Base-by-base conservation (phyloP, 306 rosid species). In the Cicer chorassanicum region DNA sequence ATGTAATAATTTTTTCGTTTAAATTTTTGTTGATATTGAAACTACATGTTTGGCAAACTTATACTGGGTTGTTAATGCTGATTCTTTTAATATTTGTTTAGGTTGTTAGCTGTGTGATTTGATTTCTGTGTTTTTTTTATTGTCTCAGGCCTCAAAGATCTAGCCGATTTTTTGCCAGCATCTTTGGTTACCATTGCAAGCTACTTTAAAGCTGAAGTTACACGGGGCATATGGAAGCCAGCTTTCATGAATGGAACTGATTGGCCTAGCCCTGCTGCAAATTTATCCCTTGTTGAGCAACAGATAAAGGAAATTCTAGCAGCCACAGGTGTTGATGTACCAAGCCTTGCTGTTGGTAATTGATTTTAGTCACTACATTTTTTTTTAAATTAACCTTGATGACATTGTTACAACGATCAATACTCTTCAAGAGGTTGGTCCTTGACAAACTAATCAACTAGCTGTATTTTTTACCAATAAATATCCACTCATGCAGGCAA, bases 221-320 rank as follows among this genome's bases (percentile, higher is more conserved):
- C 96, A 34, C 84, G 97, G 68, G 98, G 96, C 77, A 82, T 91
- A 83, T 94, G 98, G 98, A 87, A 94, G 86, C 98, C 98, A 82
- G 96, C 85, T 76, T 82, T 66, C 74, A 94, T 94, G 98, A 91
- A 94, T 65, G 98, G 97, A 86, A 88, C 82, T 62, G 98, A 91
- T 84, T 94, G 98, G 98, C 98, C 97, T 48, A 94, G 95, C 88
- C 97, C 98, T 67, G 94, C 98, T n/a, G 93, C 90, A 73, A 94
- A 90, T 80, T 86, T 94, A 80, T 86, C 93, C 67, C 66, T 14
- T 29, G 88, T 90, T 78, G 96, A 94, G 82, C 92, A 91, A 82
- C 95, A 90, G 78, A 88, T 94, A 57, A 91, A 90, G 78, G 87
- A 91, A 76, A 90, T 90, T 48, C 78, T 94, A 34, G 98, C 95